Evolutionary conservation across 495 filamentous ascomycete genomes (phyloP), one percentile per base, ranked within the genome.

Genomic region (Opeltia flavorubescens): DNA sequence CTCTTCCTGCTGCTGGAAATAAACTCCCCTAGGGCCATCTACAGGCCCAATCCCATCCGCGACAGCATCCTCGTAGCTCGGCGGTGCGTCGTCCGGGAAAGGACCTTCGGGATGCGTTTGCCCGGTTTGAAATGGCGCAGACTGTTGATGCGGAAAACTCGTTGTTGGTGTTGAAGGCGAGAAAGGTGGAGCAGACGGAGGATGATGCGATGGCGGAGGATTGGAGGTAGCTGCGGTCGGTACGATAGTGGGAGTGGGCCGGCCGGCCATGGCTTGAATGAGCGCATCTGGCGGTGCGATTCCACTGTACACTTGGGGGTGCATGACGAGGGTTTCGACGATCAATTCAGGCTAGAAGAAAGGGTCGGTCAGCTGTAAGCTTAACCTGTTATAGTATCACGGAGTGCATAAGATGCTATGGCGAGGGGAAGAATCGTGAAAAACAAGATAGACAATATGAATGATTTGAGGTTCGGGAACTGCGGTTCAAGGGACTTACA

Each of bases 11-110:
- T 21, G 18, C 21, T 77, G 76, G 57, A 71, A 67, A 70, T 81
- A 83, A 53, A 75, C 72, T 54, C 76, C 67, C 59, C 78, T 67
- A 50, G 77, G 76, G 47, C 77, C 78, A 63, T 76, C 69, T 34
- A 83, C 63, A 11, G 78, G 77, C 48, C 69, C 77, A 43, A 93
- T 66, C 48, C 78, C 73, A 52, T 86, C 80, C 38, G 84, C 86
- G 66, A 95, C 86, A 12, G 88, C 86, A 66, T 96, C 89, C 64
- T 91, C 84, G 60, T 93, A 93, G 55, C 81, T 87, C 25, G 86
- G 86, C 4, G 74, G 74, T 9, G 79, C 77, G 12, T 84, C 83
- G 15, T 79, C 80, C 47, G 66, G 66, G 15, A 61, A 35, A n/a
- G 38, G 38, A 6, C 25, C 38, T 25, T 41, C 38, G 6, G 38